Percentiles rank a stretch among this genome's conserved stretches.
These are phyloP conservation scores for Quercus tomentella DNA, from an alignment of 331 rosid genomes.

Conservation along the genomic window DNA sequence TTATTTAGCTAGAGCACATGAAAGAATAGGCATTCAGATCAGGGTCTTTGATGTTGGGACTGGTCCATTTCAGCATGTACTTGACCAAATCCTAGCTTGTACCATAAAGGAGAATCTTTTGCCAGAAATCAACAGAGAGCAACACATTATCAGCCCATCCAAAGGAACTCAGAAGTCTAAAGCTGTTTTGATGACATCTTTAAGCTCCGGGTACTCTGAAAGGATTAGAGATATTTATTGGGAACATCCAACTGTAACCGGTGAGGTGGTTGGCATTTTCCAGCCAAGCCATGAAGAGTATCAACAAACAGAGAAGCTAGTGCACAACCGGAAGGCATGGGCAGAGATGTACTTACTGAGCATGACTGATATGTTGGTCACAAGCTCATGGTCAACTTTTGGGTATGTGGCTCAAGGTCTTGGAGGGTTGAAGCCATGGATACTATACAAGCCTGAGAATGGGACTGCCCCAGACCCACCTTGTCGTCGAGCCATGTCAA, in stretches of 20 bases:
- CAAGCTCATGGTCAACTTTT: constrained; percentile 92
- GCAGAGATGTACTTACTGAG: constrained; percentile 87
- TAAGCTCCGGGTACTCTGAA: constrained; percentile 67
- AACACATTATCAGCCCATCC: constrained; percentile 12
- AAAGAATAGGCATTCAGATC: constrained; percentile 74
- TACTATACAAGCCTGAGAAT: constrained; percentile 74
- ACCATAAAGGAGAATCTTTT: constrained; percentile 48
- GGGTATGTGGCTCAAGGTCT: constrained; percentile 93
- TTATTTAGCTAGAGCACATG: constrained; percentile 64
- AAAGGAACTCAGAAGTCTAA: constrained; percentile 38
- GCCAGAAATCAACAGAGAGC: constrained; percentile 40
- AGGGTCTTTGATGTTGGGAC: constrained; percentile 60
- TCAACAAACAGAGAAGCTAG: constrained; percentile 75
- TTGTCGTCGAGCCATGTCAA: constrained; percentile 71
- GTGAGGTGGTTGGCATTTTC: constrained; percentile 61
- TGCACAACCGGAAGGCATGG: constrained; percentile 80
- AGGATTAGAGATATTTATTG: constrained; percentile 61
- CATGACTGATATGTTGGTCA: constrained; percentile 62
- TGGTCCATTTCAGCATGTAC: constrained; percentile 65
- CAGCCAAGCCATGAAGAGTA: constrained; percentile 83
- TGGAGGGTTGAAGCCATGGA: constrained; percentile 83
- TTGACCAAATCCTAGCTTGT: constrained; percentile 71
- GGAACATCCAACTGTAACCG: constrained; percentile 69
- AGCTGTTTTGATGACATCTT: constrained; percentile 67
- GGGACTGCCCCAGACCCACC: constrained; percentile 59